Percentiles rank a stretch among this genome's conserved stretches.
phyloP scores from a whole-genome alignment of 2,329 filamentous ascomycete genomes.

The Paracoccidioides brasiliensis region DNA sequence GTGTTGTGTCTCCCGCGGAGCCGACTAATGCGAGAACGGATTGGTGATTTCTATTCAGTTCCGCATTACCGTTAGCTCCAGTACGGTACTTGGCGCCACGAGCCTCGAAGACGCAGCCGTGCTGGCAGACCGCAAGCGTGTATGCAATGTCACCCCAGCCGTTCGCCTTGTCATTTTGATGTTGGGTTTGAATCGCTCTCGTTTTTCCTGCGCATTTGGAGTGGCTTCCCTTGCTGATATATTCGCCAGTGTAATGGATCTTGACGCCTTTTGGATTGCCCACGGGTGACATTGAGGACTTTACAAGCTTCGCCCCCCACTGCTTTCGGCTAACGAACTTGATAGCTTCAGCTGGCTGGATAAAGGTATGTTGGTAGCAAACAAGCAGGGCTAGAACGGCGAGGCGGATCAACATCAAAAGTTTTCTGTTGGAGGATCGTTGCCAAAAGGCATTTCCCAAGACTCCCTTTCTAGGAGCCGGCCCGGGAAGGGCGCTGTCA shows the following conservation, averaged over 20 bases:
- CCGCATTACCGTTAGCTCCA: slow-evolving; percentile 1
- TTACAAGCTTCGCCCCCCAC: neutral
- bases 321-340: slow-evolving; percentile 3
- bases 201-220: slow-evolving; percentile 1
- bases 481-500: neutral
- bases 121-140: slow-evolving; percentile 6
- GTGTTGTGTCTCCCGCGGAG: neutral
- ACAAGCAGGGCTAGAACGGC: slow-evolving; percentile 1
- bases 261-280: slow-evolving; percentile 2
- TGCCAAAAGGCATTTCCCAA: neutral
- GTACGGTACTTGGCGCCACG: neutral
- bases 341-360: slow-evolving; percentile 1
- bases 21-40: slow-evolving; percentile 2
- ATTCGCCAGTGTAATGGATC: slow-evolving; percentile 3
- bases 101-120: slow-evolving; percentile 5
- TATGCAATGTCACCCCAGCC: slow-evolving; percentile 4
- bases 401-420: neutral
- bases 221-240: neutral
- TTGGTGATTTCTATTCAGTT: slow-evolving; percentile 1
- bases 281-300: neutral
- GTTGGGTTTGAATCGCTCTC: neutral
- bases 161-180: neutral
- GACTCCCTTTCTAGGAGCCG: neutral
- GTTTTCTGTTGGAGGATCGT: neutral
- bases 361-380: neutral